Evolutionary conservation across 192 early-diverging fungal genomes (phyloP), one percentile per base, ranked within the genome.

Genomic region (Podila clonocystis): DNA sequence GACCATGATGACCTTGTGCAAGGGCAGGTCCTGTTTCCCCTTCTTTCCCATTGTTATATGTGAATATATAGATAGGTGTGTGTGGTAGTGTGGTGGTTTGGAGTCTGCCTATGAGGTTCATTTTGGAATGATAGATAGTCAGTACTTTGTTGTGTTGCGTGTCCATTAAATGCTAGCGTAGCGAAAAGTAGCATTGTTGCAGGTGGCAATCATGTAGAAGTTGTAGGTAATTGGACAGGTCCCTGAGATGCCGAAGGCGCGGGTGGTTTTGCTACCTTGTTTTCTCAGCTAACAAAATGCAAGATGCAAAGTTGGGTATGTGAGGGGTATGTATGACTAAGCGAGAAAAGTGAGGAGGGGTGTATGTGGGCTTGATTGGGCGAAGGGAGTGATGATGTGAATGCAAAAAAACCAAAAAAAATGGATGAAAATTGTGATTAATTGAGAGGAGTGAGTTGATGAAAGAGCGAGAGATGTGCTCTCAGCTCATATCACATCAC

Each of bases 1-100:
- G 34, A 97, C 94, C 95, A 95, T 95, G 72, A 96, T 96, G 66
- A 96, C 92, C 88, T 96, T 96, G 78, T 96, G 95, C 63, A 95
- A 88, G 26, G 93, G 93, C 24, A 91, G 83, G 65, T 92, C 90
- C 48, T 86, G 87, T 28, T 87, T 90, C 67, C 84, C 70, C 73
- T 91, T 91, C 82, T 93, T 94, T 70, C 86, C 88, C 93, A 94
- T 94, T 20, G 28, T 1, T 9, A 24, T 34, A 4, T 61, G 26
- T 61, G 22, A 15, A 24, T 28, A 30, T 19, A 61, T 4, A 26
- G 9, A 55, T 24, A 22, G 20, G 20, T 26, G 20, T 55, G n/a
- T 17, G 50, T 52, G 50, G 20, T n/a, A 50, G 50, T 20, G 52
- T 55, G 20, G 22, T 55, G 19, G 20, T 0, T 9, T 55, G 52